These are phyloP conservation scores for Carex scoparia DNA, from an alignment of 176 grass and related monocot species.

Conservation along the genomic window DNA sequence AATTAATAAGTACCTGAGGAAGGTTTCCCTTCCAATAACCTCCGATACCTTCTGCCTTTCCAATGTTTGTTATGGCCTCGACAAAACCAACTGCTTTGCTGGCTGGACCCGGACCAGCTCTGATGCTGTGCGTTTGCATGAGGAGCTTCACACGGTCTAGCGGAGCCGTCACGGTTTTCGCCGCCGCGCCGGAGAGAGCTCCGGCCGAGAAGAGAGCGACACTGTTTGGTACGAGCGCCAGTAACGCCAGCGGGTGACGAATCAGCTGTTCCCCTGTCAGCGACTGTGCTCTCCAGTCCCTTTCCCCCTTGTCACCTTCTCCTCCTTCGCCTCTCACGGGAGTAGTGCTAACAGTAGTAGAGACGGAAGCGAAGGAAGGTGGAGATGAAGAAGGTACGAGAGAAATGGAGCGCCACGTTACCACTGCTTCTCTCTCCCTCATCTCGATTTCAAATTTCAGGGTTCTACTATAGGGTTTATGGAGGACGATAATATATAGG, in stretches of 20 bases:
- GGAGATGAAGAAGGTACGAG: not conserved
- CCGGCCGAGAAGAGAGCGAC: conserved; percentile 75
- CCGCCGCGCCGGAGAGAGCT: conserved; percentile 60
- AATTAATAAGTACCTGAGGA: conserved; percentile 59
- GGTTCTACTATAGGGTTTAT: not conserved
- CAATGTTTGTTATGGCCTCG: conserved; percentile 70
- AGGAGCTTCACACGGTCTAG: conserved; percentile 95
- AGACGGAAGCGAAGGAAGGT: conserved; percentile 31
- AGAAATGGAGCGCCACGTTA: conserved; percentile 31
- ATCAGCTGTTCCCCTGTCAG: conserved; percentile 55
- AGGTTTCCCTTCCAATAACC: conserved; percentile 99
- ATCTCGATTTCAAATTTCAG: not conserved
- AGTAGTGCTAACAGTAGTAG: not conserved
- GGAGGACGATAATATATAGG: not conserved
- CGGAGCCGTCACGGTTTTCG: conserved; percentile 85
- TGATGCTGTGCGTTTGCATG: conserved; percentile 93
- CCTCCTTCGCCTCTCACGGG: not conserved
- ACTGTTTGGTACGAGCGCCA: conserved; percentile 71
- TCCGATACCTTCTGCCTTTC: conserved; percentile 75
- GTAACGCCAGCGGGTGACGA: conserved; percentile 63
- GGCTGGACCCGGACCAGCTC: conserved; percentile 39
- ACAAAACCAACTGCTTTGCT: conserved; percentile 64
- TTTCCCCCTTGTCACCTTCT: not conserved
- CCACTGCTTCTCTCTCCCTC: conserved; percentile 25
- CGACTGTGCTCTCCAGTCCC: not conserved